A percentile compares a stretch with the other conserved stretches of the same genome.
Evolutionary conservation across 2,329 filamentous ascomycete species (phyloP).

Genomic region (Chalaropsis thielavioides): DNA sequence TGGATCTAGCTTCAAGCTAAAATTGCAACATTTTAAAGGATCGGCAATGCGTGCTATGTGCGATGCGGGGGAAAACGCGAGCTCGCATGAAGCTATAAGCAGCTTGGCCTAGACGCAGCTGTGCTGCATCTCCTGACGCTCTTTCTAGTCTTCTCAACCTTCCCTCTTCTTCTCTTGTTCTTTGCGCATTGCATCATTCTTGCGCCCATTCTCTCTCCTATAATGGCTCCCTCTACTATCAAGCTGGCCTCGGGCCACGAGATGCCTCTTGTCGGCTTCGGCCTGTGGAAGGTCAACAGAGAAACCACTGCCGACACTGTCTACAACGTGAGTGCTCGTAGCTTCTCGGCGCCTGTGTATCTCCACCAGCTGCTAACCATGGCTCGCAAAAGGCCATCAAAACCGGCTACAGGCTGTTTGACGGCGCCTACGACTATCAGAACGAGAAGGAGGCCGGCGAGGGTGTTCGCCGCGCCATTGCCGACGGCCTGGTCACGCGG

Average conservation of each 20-base stretch:
- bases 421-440: conserved; percentile 58
- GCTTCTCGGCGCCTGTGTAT: neutral
- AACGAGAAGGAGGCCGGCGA: conserved; percentile 68
- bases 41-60: conserved; percentile 25
- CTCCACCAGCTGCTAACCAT: neutral
- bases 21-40: conserved; percentile 38
- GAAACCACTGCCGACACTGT: conserved; percentile 58
- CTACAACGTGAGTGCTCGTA: conserved; percentile 40
- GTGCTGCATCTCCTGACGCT: neutral
- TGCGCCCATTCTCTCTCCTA: neutral
- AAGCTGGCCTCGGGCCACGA: conserved; percentile 51
- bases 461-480: conserved; percentile 64
- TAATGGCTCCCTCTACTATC: conserved; percentile 25
- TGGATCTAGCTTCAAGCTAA: neutral
- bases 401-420: conserved; percentile 45
- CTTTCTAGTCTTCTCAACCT: too few species aligned
- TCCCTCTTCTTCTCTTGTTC: conserved; percentile 17
- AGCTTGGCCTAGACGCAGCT: conserved; percentile 20
- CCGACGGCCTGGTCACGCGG: conserved; percentile 50
- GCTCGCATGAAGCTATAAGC: neutral
- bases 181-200: neutral
- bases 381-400: conserved; percentile 36
- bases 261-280: conserved; percentile 65
- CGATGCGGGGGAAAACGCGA: neutral
- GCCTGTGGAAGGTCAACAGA: conserved; percentile 72